Percentiles rank a stretch among this genome's conserved stretches.
These are phyloP conservation scores for Mucor sp. DNA, from an alignment of 371 early-diverging fungal species.

Conservation along the genomic window DNA sequence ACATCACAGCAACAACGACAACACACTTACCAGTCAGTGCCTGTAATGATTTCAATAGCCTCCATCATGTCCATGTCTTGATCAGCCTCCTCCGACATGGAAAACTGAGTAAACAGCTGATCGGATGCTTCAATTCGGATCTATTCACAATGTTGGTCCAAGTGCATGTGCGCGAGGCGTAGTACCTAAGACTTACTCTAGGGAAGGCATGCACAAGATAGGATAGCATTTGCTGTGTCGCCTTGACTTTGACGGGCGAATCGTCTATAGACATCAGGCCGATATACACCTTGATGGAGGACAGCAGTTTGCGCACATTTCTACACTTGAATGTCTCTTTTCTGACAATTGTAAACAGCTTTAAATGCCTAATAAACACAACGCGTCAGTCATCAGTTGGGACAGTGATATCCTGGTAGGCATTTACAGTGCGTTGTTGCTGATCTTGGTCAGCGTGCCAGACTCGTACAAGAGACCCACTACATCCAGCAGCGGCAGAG, in stretches of 20 bases:
- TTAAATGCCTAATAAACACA: constrained; percentile 28
- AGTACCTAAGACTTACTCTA: constrained; percentile 31
- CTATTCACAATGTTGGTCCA: constrained; percentile 19
- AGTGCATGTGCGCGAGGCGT: background rate
- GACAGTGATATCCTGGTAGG: background rate
- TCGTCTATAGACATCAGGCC: constrained; percentile 37
- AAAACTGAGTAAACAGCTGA: constrained; percentile 52
- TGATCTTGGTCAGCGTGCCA: constrained; percentile 46
- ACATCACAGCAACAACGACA: background rate
- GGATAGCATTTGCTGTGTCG: constrained; percentile 49
- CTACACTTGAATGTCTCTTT: constrained; percentile 44
- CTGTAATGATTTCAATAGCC: constrained; percentile 47
- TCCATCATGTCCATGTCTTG: constrained; percentile 33
- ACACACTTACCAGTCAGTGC: constrained; percentile 45
- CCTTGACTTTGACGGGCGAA: constrained; percentile 33
- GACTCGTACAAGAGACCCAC: constrained; percentile 67
- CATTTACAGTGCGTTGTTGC: constrained; percentile 39
- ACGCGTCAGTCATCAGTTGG: background rate
- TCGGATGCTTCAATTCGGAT: constrained; percentile 53
- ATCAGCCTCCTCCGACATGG: constrained; percentile 38
- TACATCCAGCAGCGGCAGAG: constrained; percentile 67
- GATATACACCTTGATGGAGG: constrained; percentile 48
- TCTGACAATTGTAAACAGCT: constrained; percentile 26
- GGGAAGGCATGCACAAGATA: constrained; percentile 58
- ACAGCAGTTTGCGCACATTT: constrained; percentile 47